Evolutionary conservation across 805 yeast genomes (phyloP).

Genomic region (Kodamaea jinghongensis): DNA sequence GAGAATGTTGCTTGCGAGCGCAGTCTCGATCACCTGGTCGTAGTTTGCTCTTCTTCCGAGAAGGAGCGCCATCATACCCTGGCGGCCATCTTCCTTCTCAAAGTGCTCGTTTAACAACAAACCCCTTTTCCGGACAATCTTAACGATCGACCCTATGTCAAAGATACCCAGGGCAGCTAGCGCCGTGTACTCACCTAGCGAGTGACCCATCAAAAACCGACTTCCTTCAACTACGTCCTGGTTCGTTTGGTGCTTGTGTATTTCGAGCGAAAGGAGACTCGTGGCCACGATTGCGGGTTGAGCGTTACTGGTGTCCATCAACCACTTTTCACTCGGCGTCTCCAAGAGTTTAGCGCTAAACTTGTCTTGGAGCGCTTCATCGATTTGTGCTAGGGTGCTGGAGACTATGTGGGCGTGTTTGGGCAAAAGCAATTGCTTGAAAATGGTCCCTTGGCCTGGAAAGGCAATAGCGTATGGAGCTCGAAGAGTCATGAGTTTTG

Average conservation of each 20-base stretch:
- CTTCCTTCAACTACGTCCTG: constrained; percentile 15
- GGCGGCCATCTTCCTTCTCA: neutral
- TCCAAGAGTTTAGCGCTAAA: constrained; percentile 15
- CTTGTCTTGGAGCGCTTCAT: constrained; percentile 20
- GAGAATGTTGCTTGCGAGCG: constrained; percentile 26
- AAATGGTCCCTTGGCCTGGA: constrained; percentile 34
- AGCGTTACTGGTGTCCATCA: constrained; percentile 41
- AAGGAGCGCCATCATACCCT: constrained; percentile 13
- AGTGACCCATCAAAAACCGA: constrained; percentile 42
- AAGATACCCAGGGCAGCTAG: constrained; percentile 35
- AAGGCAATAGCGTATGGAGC: constrained; percentile 24
- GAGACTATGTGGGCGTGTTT: constrained; percentile 3
- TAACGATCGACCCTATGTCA: constrained; percentile 32
- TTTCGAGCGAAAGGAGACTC: constrained; percentile 9
- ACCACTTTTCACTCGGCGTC: constrained; percentile 17
- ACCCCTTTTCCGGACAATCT: constrained; percentile 45
- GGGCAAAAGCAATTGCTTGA: constrained; percentile 2
- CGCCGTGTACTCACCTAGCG: constrained; percentile 52
- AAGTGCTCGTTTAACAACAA: constrained; percentile 34
- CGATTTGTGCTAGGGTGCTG: constrained; percentile 15
- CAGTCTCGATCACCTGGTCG: neutral
- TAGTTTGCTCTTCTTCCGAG: neutral
- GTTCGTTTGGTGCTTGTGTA: constrained; percentile 10
- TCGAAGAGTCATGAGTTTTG: no score
- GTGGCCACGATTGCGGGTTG: constrained; percentile 54